Evolutionary conservation across 2,329 filamentous ascomycete species (phyloP).

Genomic region (Ophiostoma sp.): DNA sequence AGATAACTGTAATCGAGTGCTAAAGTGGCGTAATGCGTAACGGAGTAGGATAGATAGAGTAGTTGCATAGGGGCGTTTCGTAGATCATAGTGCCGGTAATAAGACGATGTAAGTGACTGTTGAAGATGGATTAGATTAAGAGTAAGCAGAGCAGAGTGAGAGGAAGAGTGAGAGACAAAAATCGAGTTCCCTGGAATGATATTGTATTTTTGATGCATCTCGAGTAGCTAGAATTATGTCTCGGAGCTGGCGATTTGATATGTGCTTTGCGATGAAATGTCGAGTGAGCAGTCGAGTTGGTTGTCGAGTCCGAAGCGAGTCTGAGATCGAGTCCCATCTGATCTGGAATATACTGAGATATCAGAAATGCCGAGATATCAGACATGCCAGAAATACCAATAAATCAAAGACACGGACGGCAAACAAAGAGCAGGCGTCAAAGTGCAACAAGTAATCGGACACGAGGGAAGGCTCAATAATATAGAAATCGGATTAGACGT

Average conservation of each 20-base stretch:
- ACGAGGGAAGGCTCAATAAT: background rate
- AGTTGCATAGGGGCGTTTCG: background rate
- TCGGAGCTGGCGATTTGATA: background rate
- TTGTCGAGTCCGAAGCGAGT: background rate
- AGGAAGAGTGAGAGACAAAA: background rate
- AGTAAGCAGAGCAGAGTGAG: background rate
- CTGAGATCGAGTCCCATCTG: background rate
- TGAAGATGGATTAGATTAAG: background rate
- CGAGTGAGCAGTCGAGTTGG: background rate
- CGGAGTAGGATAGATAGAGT: background rate
- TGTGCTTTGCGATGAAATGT: background rate
- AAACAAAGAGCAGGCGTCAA: background rate
- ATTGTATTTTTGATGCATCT: background rate
- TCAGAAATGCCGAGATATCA: background rate
- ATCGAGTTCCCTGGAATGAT: background rate
- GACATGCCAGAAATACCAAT: too few species aligned
- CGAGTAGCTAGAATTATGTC: background rate
- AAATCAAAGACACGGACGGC: too few species aligned
- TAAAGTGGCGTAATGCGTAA: slow-evolving; percentile 11
- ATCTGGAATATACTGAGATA: too few species aligned
- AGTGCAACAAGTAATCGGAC: background rate
- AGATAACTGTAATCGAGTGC: background rate
- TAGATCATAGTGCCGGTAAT: background rate
- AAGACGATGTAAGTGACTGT: background rate
- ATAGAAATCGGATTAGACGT: background rate